Evolutionary conservation across 2,329 filamentous ascomycete species (phyloP).

Genomic region (Arthrobotrys pseudoclavata): DNA sequence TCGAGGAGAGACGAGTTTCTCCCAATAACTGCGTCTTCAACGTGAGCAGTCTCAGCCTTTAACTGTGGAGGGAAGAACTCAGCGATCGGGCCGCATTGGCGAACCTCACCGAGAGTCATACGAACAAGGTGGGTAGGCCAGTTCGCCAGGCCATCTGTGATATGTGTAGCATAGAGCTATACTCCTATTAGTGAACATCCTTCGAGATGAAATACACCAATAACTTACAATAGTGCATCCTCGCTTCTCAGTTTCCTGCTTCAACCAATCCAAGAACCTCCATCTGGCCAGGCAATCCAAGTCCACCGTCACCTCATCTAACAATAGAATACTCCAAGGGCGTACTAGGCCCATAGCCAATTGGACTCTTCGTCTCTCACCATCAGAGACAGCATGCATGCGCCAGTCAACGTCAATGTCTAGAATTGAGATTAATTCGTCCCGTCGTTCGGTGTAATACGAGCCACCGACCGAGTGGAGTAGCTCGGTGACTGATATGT

Average conservation of each 20-base stretch:
- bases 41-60: conserved; percentile 31
- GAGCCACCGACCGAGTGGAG: conserved; percentile 88
- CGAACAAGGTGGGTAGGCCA: conserved; percentile 98
- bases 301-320: conserved; percentile 93
- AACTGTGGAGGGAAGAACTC: conserved; percentile 73
- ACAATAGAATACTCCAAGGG: conserved; percentile 89
- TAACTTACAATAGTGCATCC: conserved; percentile 79
- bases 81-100: conserved; percentile 84
- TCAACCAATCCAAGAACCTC: conserved; percentile 88
- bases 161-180: conserved; percentile 89
- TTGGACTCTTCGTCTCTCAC: conserved; percentile 90
- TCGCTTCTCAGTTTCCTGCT: conserved; percentile 83
- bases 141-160: conserved; percentile 90
- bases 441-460: conserved; percentile 82
- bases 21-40: conserved; percentile 49
- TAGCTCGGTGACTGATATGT: conserved; percentile 90
- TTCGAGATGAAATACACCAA: not conserved
- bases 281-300: conserved; percentile 87
- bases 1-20: conserved; percentile 68
- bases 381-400: conserved; percentile 92
- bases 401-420: conserved; percentile 94
- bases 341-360: conserved; percentile 93
- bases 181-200: not conserved
- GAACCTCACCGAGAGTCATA: conserved; percentile 90
- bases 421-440: conserved; percentile 87